A percentile compares a stretch with the other conserved stretches of the same genome.
Conservation (phyloP, 306 rosid genomes). For the Hippophae tibetana region DNA sequence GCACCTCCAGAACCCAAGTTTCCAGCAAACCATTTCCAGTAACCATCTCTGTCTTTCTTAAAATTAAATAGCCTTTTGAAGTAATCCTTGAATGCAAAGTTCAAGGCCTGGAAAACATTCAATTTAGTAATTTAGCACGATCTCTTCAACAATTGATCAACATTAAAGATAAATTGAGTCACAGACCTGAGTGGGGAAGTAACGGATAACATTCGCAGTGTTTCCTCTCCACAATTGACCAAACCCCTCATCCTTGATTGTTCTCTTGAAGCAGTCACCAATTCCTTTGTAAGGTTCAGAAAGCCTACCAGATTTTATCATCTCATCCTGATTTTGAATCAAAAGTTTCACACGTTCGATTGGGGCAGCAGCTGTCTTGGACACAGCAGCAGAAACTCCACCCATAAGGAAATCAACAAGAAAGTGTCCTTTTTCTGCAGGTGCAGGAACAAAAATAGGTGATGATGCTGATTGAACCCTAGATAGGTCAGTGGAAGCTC, state of each 20-base stretch:
- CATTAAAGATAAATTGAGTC: background rate
- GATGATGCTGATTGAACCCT: constrained; percentile 51
- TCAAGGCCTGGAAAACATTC: constrained; percentile 48
- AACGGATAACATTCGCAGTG: constrained; percentile 83
- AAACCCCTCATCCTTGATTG: constrained; percentile 58
- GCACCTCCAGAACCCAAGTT: constrained; percentile 89
- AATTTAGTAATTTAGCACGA: constrained; percentile 9
- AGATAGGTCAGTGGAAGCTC: constrained; percentile 48
- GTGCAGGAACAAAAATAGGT: constrained; percentile 70
- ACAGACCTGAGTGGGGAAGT: constrained; percentile 38
- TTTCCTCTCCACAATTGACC: constrained; percentile 80
- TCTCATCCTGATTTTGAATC: constrained; percentile 89
- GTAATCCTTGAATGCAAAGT: constrained; percentile 90
- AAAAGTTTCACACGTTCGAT: constrained; percentile 83
- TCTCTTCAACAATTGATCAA: background rate
- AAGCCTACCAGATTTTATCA: constrained; percentile 70
- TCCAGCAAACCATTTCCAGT: constrained; percentile 88
- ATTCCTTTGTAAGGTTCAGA: constrained; percentile 92
- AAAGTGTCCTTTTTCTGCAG: constrained; percentile 66
- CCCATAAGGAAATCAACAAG: constrained; percentile 78
- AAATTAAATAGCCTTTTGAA: constrained; percentile 89
- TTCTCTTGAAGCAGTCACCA: constrained; percentile 69
- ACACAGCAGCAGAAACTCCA: constrained; percentile 92
- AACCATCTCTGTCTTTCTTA: constrained; percentile 84
- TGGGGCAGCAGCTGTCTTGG: constrained; percentile 93